Base-by-base conservation (phyloP, 2,329 filamentous ascomycete genomes). In the Furcasterigmium sp. region DNA sequence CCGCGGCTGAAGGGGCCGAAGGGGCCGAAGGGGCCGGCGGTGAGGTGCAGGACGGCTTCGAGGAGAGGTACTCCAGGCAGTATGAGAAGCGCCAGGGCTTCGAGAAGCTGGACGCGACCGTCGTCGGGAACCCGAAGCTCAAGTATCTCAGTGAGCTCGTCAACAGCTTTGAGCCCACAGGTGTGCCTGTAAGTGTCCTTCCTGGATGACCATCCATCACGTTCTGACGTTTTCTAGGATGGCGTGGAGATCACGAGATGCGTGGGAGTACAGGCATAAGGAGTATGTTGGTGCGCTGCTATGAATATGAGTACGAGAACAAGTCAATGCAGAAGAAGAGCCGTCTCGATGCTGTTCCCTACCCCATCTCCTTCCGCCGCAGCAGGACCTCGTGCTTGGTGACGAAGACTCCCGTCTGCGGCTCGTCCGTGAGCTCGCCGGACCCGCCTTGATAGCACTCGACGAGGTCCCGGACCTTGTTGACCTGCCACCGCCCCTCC, bases 121-220 rank as follows among this genome's bases (percentile, higher is more conserved):
- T 54, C 1, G 58, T 55, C 36, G 84, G 84, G 1, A 82, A 86
- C 53, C 82, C 84, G 2, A 73, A 76, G 46, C 56, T 88, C 49
- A 63, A 82, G 11, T 88, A 89, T 55, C 70, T 84, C 56, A 87
- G 80, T 56, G 65, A 71, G 47, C 59, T 86, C 42, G 59, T 80
- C 18, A 64, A 84, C 47, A 84, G 82, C 55, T 85, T 76, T 59
- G 83, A 86, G 59, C 82, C 84, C 1, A 82, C 80, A 8, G 83
- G 82, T 5, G 73, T 76, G 21, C 78, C 78, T 26, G 81, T 84
- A 65, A 69, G 78, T 62, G 26, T 48, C 48, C 38, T 6, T 8
- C 14, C 39, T 41, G 30, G 8, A 6, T 3, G 23, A 26, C 23
- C 23, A 26, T n/a, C n/a, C 23, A 14, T 3, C 8, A 21, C 21